A percentile compares a stretch with the other conserved stretches of the same genome.
phyloP scores from a whole-genome alignment of 495 filamentous ascomycete genomes.

The Penicillium psychrofluorescens region DNA sequence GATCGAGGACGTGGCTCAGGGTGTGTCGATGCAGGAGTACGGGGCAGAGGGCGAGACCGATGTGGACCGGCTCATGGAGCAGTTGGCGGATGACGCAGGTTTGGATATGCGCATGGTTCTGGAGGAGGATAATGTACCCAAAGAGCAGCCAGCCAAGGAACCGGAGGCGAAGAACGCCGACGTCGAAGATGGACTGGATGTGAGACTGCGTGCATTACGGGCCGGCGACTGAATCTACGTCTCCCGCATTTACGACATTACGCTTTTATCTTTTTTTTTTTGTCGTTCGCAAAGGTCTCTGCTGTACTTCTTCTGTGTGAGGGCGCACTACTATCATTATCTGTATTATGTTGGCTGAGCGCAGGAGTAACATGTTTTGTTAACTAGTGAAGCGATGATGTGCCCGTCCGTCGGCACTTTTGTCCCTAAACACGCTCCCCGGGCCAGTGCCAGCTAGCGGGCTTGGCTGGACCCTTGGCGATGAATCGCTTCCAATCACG shows the following conservation, averaged over 20 bases:
- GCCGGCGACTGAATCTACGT: constrained; percentile 22
- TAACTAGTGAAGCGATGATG: background rate
- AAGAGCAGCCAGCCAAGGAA: constrained; percentile 32
- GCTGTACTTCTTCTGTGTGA: background rate
- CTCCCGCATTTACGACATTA: too few relatives aligned
- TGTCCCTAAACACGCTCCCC: too few relatives aligned
- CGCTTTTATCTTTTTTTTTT: background rate
- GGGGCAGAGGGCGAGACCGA: constrained; percentile 40
- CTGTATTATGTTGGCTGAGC: too few relatives aligned
- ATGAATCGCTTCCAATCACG: too few relatives aligned
- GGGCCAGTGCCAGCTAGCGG: too few relatives aligned
- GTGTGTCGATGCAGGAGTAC: constrained; percentile 40
- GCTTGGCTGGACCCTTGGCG: too few relatives aligned
- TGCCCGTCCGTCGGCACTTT: background rate
- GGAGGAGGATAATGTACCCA: constrained; percentile 29
- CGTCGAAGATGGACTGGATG: constrained; percentile 37
- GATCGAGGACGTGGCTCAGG: constrained; percentile 41
- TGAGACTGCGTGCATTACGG: constrained; percentile 34
- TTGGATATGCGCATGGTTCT: constrained; percentile 41
- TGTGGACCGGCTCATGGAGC: constrained; percentile 41
- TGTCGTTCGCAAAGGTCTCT: too few relatives aligned
- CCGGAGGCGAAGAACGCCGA: constrained; percentile 26
- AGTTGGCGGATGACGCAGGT: constrained; percentile 42
- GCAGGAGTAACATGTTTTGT: too few relatives aligned
- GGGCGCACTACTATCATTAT: too few relatives aligned